Conservation (phyloP, 2,329 filamentous ascomycete genomes). For the Graphilbum fragrans region DNA sequence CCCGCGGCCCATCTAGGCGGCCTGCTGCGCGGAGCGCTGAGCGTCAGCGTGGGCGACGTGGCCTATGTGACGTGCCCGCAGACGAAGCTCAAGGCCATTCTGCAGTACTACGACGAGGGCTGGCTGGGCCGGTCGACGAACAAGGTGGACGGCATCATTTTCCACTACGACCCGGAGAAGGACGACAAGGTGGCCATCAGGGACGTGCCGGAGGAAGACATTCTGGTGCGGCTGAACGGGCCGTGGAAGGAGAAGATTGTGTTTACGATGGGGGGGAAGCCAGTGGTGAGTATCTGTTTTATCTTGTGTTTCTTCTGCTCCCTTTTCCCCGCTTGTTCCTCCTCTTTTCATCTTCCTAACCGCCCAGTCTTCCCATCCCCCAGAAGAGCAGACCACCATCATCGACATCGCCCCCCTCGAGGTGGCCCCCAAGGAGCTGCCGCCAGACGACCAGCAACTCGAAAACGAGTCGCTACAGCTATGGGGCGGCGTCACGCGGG, state of each 20-base stretch:
- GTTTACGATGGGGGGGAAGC: conserved; percentile 48
- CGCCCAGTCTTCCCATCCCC: conserved; percentile 30
- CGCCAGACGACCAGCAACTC: conserved; percentile 66
- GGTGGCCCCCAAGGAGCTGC: conserved; percentile 67
- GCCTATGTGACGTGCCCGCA: conserved; percentile 84
- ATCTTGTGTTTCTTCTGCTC: not conserved
- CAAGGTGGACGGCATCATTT: conserved; percentile 81
- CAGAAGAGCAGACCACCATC: conserved; percentile 57
- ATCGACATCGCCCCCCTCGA: conserved; percentile 79
- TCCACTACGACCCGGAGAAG: conserved; percentile 78
- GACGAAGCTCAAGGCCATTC: conserved; percentile 80
- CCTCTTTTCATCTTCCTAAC: not conserved
- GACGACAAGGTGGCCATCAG: conserved; percentile 70
- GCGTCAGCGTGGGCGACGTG: conserved; percentile 78
- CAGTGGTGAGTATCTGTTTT: conserved; percentile 36
- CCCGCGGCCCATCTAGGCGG: conserved; percentile 88
- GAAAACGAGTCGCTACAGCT: conserved; percentile 81
- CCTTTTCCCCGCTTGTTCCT: not conserved
- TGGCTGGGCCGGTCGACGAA: conserved; percentile 91
- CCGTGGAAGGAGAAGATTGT: conserved; percentile 68
- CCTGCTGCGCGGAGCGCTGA: conserved; percentile 74
- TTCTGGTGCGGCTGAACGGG: conserved; percentile 72
- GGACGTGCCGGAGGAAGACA: conserved; percentile 75
- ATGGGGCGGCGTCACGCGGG: conserved; percentile 79
- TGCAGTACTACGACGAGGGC: conserved; percentile 88